Evolutionary conservation across 805 yeast genomes (phyloP), one percentile per base, ranked within the genome.

Genomic region (Candida tallmaniae): DNA sequence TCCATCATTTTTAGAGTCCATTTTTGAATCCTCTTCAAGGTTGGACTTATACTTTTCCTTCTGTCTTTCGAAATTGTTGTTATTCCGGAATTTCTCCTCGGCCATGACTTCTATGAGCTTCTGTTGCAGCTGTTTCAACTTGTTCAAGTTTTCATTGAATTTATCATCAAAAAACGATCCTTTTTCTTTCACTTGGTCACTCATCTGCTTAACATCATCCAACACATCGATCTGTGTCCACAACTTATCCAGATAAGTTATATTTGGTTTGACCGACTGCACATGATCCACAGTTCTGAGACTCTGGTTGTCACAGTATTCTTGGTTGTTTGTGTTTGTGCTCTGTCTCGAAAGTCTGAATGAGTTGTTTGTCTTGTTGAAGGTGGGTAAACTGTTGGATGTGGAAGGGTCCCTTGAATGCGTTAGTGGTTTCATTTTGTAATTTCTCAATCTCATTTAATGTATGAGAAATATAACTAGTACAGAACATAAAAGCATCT

Each of bases 181-280:
- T 31, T 56, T 70, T 43, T 48, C 45, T 29, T 59, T 47, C 4
- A 70, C 69, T 27, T 69, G 65, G 12, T 49, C 48, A 1, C 85
- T 76, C 65, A 81, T 68, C 33, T 65, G 67, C 37, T 74, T 73
- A 6, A 87, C 93, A 43, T 85, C 95, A 44, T 86, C 89, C 42
- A 90, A 66, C 0, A 84, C 81, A 48, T 84, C 95, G 32, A 88
- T 79, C 46, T 86, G 94, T 5, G 90, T 80, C 95, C 95, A 89
- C 29, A 85, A 65, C 48, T 73, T 71, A 56, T 85, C 95, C 58
- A 80, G 88, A 40, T 74, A 64, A 35, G 83, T 79, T 14, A 76
- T 79, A 31, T 68, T 65, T 6, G 87, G 85, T 32, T 65, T 59
- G 0, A 78, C 73, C 4, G 75, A 61, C 7, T 79, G 74, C 3